Evolutionary conservation across 1,284 basidiomycete genomes (phyloP).

Genomic region (Naganishia sp.): DNA sequence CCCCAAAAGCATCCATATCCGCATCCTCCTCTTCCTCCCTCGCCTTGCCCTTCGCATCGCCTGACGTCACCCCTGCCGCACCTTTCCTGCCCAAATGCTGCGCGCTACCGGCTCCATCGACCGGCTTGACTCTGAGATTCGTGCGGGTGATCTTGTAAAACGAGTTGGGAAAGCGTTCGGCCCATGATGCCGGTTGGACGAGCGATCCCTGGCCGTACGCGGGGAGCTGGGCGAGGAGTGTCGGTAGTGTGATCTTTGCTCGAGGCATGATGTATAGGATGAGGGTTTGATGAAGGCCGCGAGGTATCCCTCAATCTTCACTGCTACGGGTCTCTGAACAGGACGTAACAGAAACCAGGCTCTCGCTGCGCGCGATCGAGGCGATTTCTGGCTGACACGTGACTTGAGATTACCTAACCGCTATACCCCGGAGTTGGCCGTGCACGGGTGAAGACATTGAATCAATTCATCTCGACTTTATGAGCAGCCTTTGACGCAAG

Average conservation of each 20-base stretch:
- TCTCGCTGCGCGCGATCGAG: not conserved
- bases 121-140: constrained; percentile 38
- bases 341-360: no score
- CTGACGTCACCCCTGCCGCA: not conserved
- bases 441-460: no score
- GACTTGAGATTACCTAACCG: no score
- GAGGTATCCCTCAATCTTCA: no score
- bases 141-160: constrained; percentile 45
- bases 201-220: constrained; percentile 39
- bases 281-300: no score
- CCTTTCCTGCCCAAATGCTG: constrained; percentile 1
- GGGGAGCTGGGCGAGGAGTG: constrained; percentile 26
- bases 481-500: no score
- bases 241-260: constrained; percentile 20
- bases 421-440: no score
- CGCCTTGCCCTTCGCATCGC: constrained; percentile 32
- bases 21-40: constrained; percentile 28
- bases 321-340: no score
- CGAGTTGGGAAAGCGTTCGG: constrained; percentile 35
- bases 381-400: not conserved
- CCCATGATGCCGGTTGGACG: constrained; percentile 40
- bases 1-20: constrained; percentile 19
- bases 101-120: not conserved
- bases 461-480: no score
- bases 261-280: constrained; percentile 8